Evolutionary conservation across 805 yeast genomes (phyloP).

Genomic region (Danielia oregonensis): DNA sequence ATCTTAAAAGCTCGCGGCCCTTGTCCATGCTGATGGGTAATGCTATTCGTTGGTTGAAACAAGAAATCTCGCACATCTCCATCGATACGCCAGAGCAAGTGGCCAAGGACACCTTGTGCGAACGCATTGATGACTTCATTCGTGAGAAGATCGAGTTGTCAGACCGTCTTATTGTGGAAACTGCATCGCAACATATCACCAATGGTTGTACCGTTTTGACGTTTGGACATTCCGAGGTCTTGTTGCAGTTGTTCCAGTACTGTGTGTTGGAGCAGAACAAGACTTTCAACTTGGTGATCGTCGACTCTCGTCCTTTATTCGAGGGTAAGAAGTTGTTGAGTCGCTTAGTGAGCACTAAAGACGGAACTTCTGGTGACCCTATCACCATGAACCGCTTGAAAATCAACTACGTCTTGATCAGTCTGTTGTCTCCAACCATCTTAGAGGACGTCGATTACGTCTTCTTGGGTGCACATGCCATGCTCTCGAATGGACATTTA

Average conservation of each 20-base stretch:
- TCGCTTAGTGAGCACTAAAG: conserved; percentile 47
- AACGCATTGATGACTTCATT: conserved; percentile 74
- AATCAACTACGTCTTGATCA: conserved; percentile 74
- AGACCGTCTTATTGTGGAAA: conserved; percentile 75
- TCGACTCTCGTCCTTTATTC: conserved; percentile 90
- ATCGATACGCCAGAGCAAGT: conserved; percentile 64
- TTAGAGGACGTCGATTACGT: conserved; percentile 87
- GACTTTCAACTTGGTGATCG: conserved; percentile 73
- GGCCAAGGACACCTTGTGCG: conserved; percentile 64
- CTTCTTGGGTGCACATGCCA: conserved; percentile 94
- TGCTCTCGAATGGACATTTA: conserved; percentile 90
- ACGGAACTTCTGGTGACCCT: conserved; percentile 16
- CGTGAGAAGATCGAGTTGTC: conserved; percentile 82
- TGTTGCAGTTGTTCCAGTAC: conserved; percentile 66
- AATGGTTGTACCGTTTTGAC: conserved; percentile 80
- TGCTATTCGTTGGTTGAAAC: conserved; percentile 95
- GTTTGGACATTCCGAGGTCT: conserved; percentile 83
- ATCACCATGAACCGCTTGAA: conserved; percentile 55
- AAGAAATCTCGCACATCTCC: conserved; percentile 79
- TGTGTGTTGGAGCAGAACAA: conserved; percentile 60
- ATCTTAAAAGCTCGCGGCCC: conserved; percentile 86
- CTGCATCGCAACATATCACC: conserved; percentile 72
- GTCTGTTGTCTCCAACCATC: conserved; percentile 69
- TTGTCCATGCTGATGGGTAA: conserved; percentile 94
- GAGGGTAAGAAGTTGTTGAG: conserved; percentile 83